Conservation (phyloP, 1,284 basidiomycete species). For the Cryptococcus deneoformans region DNA sequence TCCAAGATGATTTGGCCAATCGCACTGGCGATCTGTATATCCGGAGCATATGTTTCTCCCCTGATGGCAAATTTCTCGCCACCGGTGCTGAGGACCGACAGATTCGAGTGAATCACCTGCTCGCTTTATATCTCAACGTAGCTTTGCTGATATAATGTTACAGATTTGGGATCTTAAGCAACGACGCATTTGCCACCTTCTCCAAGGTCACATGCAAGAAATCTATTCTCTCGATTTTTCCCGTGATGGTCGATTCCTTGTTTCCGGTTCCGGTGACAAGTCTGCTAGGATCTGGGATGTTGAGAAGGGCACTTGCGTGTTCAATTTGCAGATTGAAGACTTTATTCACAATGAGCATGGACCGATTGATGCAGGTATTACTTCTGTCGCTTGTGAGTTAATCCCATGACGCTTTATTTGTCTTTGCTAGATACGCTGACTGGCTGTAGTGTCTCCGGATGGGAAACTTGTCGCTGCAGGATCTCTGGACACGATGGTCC, state of each 20-base stretch:
- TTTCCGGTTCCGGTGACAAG: conserved; percentile 86
- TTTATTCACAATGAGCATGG: conserved; percentile 54
- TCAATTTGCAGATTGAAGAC: conserved; percentile 53
- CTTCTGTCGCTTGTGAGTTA: conserved; percentile 50
- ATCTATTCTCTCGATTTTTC: conserved; percentile 92
- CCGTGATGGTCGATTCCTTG: conserved; percentile 72
- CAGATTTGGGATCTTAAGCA: conserved; percentile 85
- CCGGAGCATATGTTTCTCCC: conserved; percentile 75
- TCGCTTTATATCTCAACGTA: not conserved
- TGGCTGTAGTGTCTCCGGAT: conserved; percentile 68
- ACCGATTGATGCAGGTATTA: conserved; percentile 71
- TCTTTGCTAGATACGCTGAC: not conserved
- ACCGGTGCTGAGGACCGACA: conserved; percentile 81
- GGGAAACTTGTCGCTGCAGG: conserved; percentile 79
- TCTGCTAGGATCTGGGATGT: conserved; percentile 89
- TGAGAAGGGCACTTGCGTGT: conserved; percentile 57
- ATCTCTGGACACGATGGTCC: conserved; percentile 75
- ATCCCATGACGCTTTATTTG: not conserved
- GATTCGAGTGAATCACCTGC: conserved; percentile 61
- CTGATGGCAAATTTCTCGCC: conserved; percentile 73
- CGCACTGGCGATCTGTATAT: conserved; percentile 74
- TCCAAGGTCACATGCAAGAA: conserved; percentile 83
- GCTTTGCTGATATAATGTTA: not conserved
- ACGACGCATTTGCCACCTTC: conserved; percentile 66
- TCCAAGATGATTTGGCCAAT: conserved; percentile 64